Evolutionary conservation across 495 filamentous ascomycete species (phyloP), one percentile per base, ranked within the genome.

Genomic region (Hyaloscypha variabilis): DNA sequence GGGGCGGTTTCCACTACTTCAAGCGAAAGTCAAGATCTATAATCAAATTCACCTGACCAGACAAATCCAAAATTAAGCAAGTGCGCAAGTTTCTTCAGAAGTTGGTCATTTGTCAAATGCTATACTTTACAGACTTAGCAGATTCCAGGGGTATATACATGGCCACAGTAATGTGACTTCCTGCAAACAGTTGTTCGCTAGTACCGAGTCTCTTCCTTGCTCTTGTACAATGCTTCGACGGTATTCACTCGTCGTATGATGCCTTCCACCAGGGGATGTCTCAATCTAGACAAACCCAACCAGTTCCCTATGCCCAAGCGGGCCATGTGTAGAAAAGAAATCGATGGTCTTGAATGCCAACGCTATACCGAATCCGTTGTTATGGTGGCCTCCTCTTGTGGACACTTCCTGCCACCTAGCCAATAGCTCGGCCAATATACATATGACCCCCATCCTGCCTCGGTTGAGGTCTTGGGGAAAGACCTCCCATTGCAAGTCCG

Each of bases 351-450:
- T 26, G 19, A 3, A 46, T 46, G 39, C 39, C 39, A 46, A 46
- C 42, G 26, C 51, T 24, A 25, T 24, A 58, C 26, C 21, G 8
- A 58, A 34, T 58, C 54, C 3, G 34, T 34, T 58, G 29, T 26
- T 58, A 28, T 34, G 54, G 54, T 58, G 26, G 31, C 34, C 54
- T 58, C 54, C 26, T 58, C 54, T 28, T 58, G 54, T 8, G 34
- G 54, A 58, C 28, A 26, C 28, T 58, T 58, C 54, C 28, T 6
- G 54, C 54, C 25, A 63, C 30, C 66, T 71, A 71, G 67, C 63
- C 63, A 69, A 71, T 71, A 42, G 69, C 69, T 67, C 69, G 64
- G 5, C 69, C 69, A 57, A 71, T 68, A 23, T 71, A 63, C n/a
- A 68, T 54, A 3, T 64, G 39, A 30, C 24, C 29, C 17, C 29